Evolutionary conservation across 345 rosid species (phyloP).

Genomic region (Xanthoceras sorbifolium): DNA sequence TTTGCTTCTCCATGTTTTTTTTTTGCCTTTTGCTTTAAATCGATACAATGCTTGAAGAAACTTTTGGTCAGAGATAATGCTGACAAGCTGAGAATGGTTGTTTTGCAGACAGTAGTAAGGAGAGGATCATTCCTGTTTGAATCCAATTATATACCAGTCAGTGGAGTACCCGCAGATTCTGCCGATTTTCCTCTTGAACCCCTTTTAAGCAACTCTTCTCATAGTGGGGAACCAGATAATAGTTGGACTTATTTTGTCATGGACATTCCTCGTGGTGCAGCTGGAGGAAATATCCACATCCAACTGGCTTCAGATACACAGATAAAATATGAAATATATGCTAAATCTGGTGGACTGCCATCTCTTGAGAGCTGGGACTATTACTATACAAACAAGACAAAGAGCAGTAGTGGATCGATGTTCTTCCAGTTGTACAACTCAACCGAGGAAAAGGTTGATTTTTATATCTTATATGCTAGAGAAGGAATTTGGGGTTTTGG

Average conservation of each 20-base stretch:
- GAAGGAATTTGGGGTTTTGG: conserved; percentile 95
- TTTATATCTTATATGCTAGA: conserved; percentile 76
- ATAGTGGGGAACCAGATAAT: conserved; percentile 43
- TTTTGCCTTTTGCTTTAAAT: conserved; percentile 8
- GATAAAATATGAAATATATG: conserved; percentile 70
- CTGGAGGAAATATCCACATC: conserved; percentile 87
- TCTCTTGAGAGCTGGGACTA: conserved; percentile 73
- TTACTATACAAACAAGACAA: conserved; percentile 69
- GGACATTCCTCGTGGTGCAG: conserved; percentile 82
- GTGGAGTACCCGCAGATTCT: conserved; percentile 51
- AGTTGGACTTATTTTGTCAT: conserved; percentile 78
- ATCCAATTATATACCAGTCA: conserved; percentile 75
- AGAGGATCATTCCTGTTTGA: conserved; percentile 66
- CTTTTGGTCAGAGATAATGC: conserved; percentile 17
- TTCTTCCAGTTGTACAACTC: conserved; percentile 70
- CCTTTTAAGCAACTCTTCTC: conserved; percentile 65
- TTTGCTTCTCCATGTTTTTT: not conserved
- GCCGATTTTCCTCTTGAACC: conserved; percentile 68
- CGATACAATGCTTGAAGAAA: conserved; percentile 24
- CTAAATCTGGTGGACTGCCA: conserved; percentile 78
- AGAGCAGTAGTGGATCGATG: conserved; percentile 56
- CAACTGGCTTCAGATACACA: conserved; percentile 53
- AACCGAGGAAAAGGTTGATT: conserved; percentile 73
- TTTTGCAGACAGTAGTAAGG: conserved; percentile 82
- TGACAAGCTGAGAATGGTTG: conserved; percentile 38